phyloP scores from a whole-genome alignment of 2,329 filamentous ascomycete genomes.

The Leptoxyphium fumago region DNA sequence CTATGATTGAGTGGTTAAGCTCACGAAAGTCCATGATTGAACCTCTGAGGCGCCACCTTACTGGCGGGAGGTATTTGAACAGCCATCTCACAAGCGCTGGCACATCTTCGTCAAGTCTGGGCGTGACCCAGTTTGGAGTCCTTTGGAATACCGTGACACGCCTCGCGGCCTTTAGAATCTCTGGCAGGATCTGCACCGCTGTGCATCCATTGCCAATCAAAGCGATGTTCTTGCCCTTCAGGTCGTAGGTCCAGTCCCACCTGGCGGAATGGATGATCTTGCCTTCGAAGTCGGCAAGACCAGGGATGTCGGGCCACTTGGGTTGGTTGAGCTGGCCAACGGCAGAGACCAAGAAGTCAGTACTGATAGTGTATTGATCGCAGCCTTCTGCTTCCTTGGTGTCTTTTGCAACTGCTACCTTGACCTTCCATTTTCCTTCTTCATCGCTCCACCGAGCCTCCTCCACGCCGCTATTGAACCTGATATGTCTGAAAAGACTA shows the following conservation, averaged over 20 bases:
- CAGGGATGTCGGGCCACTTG: constrained; percentile 33
- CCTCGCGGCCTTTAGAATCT: constrained; percentile 36
- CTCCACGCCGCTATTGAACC: constrained; percentile 41
- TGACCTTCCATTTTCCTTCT: constrained; percentile 36
- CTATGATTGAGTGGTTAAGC: constrained; percentile 28
- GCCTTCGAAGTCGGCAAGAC: constrained; percentile 33
- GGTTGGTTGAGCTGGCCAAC: constrained; percentile 46
- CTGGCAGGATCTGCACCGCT: constrained; percentile 43
- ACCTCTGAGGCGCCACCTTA: constrained; percentile 36
- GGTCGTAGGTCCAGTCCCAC: constrained; percentile 45
- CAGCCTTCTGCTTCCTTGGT: constrained; percentile 41
- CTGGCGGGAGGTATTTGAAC: constrained; percentile 36
- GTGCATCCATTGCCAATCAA: constrained; percentile 48
- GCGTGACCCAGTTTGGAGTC: constrained; percentile 45
- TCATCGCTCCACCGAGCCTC: constrained; percentile 40
- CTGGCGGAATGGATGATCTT: constrained; percentile 42
- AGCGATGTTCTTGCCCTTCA: constrained; percentile 40
- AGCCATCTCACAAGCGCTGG: constrained; percentile 27
- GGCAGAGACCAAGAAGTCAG: constrained; percentile 42
- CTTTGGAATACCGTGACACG: constrained; percentile 42
- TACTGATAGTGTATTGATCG: constrained; percentile 36
- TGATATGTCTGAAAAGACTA: constrained; percentile 40
- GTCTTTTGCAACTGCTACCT: constrained; percentile 33
- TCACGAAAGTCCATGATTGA: constrained; percentile 43
- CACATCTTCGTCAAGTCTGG: constrained; percentile 35